phyloP scores from a whole-genome alignment of 2,329 filamentous ascomycete genomes.

The Talaromyces sp. region DNA sequence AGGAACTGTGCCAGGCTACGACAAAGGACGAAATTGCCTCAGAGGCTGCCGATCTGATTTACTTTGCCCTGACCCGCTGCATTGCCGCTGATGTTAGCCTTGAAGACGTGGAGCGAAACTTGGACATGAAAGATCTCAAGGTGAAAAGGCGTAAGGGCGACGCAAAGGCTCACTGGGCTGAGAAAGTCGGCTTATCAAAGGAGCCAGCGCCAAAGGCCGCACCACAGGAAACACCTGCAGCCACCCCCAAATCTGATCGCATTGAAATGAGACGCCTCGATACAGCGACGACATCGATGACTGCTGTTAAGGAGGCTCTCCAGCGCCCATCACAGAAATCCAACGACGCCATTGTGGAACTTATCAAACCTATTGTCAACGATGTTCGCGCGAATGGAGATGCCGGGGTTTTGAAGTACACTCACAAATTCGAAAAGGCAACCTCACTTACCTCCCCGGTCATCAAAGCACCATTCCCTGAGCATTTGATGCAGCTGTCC shows the following conservation, averaged over 20 bases:
- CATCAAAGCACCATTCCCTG: conserved; percentile 79
- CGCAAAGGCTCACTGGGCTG: conserved; percentile 87
- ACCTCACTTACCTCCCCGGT: conserved; percentile 86
- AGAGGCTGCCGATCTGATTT: conserved; percentile 90
- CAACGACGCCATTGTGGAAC: conserved; percentile 85
- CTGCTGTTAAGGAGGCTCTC: conserved; percentile 66
- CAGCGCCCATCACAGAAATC: conserved; percentile 90
- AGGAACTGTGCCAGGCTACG: conserved; percentile 84
- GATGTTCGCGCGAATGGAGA: conserved; percentile 80
- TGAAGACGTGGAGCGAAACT: conserved; percentile 82
- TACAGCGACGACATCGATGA: conserved; percentile 56
- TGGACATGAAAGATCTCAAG: conserved; percentile 92
- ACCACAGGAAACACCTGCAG: conserved; percentile 46
- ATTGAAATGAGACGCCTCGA: conserved; percentile 82
- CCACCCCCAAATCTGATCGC: conserved; percentile 49
- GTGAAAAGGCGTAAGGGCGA: conserved; percentile 90
- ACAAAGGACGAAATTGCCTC: conserved; percentile 81
- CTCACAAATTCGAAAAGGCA: conserved; percentile 96
- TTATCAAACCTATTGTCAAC: conserved; percentile 86
- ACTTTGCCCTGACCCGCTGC: conserved; percentile 90
- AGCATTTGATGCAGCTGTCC: conserved; percentile 76
- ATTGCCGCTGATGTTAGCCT: conserved; percentile 76
- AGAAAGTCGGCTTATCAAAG: conserved; percentile 65
- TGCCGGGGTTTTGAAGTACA: conserved; percentile 82
- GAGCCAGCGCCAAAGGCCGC: conserved; percentile 23